A percentile compares a stretch with the other conserved stretches of the same genome.
Evolutionary conservation across 352 stramenopile genomes (phyloP).

Genomic region (Pythium utonaiense): DNA sequence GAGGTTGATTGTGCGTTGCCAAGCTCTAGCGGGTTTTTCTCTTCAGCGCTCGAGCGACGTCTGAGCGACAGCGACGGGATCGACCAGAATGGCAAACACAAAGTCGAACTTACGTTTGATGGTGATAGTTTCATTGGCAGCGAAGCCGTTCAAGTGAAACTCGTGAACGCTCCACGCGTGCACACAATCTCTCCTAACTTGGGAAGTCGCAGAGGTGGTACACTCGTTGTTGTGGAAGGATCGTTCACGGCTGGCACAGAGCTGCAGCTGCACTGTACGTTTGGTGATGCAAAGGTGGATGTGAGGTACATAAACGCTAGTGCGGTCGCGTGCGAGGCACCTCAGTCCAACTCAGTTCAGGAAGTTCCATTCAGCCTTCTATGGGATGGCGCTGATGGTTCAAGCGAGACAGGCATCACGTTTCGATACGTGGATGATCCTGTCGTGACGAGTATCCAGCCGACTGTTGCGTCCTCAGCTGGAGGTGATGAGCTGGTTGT

Average conservation of each 20-base stretch:
- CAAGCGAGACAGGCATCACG: not conserved
- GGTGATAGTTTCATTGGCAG: not conserved
- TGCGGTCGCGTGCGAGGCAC: not conserved
- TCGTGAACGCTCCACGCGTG: too few species aligned
- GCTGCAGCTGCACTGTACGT: not conserved
- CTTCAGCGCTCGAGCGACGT: not conserved
- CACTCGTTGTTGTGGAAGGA: not conserved
- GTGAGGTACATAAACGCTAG: not conserved
- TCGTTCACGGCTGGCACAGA: not conserved
- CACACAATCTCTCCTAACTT: not conserved
- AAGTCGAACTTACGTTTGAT: slow-evolving; percentile 13
- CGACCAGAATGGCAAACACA: too few species aligned
- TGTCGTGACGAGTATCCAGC: not conserved
- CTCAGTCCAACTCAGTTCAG: not conserved
- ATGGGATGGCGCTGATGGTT: not conserved
- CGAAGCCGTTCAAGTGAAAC: too few species aligned
- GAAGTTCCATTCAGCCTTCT: not conserved
- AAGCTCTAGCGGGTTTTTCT: not conserved
- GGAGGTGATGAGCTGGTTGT: slow-evolving; percentile 9
- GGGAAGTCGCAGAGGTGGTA: not conserved
- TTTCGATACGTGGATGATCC: slow-evolving; percentile 1
- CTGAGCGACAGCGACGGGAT: not conserved
- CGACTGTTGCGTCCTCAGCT: not conserved
- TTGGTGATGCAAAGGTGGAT: not conserved
- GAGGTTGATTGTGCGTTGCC: slow-evolving; percentile 2